Base-by-base conservation (phyloP, 1,284 basidiomycete genomes). In the Cutaneotrichosporon sp. region DNA sequence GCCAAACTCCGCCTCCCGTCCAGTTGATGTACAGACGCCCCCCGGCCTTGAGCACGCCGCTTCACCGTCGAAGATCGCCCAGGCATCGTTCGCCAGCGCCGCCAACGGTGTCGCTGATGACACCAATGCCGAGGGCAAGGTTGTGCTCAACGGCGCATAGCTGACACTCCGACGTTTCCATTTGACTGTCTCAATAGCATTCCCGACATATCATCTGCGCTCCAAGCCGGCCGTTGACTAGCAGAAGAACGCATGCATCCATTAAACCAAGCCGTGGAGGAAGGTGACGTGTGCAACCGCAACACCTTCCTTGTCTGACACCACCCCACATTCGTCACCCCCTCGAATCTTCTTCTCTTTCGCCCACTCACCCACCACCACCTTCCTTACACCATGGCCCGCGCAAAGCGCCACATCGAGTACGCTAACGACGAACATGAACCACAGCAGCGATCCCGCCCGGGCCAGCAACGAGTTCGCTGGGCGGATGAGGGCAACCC, bases 81-180 rank as follows among this genome's bases (percentile, higher is more conserved):
- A 74, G 64, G 69, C 72, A 24, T 70, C 71, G 7, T 76, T 75
- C 53, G 73, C 75, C 2, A 75, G 68, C 36, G 74, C 76, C 16
- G 73, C 71, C 2, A 76, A 73, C 45, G 76, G 76, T n/a, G 75
- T 75, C 10, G 69, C 70, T 10, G 68, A 64, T 13, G 53, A 54
- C 10, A 24, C 47, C 18, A 54, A 54, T 22, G 25, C 42, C 7
- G 58, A 56, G 5, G 54, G 42, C 31, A 50, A 54, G 11, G 60
- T 60, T 14, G 54, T 59, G 9, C 31, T 57, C 24, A 65, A 65
- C 55, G 38, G 54, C 25, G 57, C 52, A 24, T 50, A 55, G 33
- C 47, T 36, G 46, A 27, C 31, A 4, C 34, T 31, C 34, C 20
- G 22, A 22, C 25, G 29, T 42, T n/a, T 22, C 10, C 27, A 29